phyloP scores from a whole-genome alignment of 2,329 filamentous ascomycete species.

The Boeremia lycopersici region DNA sequence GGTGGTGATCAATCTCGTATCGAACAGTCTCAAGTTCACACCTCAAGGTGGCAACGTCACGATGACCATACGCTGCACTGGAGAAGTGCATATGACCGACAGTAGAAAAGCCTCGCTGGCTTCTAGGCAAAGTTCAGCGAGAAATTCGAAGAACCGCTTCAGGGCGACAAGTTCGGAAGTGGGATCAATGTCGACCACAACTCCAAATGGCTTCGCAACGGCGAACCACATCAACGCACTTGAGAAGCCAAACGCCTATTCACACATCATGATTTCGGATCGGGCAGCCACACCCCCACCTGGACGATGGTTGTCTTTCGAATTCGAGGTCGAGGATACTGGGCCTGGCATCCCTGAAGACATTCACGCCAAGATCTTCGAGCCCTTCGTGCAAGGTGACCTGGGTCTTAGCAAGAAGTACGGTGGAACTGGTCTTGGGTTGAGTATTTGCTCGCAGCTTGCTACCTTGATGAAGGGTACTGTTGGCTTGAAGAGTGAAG shows the following conservation, averaged over 20 bases:
- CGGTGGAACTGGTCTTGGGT: conserved; percentile 83
- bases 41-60: conserved; percentile 75
- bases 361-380: conserved; percentile 84
- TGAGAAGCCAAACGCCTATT: conserved; percentile 47
- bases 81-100: conserved; percentile 57
- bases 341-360: conserved; percentile 82
- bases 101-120: conserved; percentile 55
- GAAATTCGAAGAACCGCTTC: conserved; percentile 41
- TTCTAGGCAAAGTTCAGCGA: conserved; percentile 49
- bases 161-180: conserved; percentile 41
- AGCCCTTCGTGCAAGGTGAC: conserved; percentile 94
- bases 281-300: conserved; percentile 56
- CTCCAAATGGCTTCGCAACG: conserved; percentile 44
- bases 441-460: conserved; percentile 89
- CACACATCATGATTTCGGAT: conserved; percentile 45
- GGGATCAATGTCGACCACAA: conserved; percentile 34
- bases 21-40: conserved; percentile 91
- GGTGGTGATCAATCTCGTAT: conserved; percentile 91
- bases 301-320: conserved; percentile 73
- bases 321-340: conserved; percentile 88
- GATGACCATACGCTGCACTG: conserved; percentile 75
- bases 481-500: conserved; percentile 72
- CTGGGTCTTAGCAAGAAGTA: conserved; percentile 87
- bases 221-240: conserved; percentile 53
- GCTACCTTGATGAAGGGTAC: conserved; percentile 81